phyloP scores from a whole-genome alignment of 306 rosid genomes.

The Quercus robur region DNA sequence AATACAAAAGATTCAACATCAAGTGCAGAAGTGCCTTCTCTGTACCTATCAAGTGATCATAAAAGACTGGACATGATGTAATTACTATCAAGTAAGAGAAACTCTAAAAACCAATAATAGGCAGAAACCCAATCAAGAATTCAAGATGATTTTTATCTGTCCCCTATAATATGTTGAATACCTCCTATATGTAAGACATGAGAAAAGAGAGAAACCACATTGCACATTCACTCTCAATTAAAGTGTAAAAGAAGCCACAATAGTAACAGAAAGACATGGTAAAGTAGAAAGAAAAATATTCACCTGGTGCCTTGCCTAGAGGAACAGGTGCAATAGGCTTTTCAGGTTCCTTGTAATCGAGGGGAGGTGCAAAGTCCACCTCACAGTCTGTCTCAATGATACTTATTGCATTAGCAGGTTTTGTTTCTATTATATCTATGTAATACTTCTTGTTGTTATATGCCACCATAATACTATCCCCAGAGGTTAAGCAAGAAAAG shows the following conservation, averaged over 20 bases:
- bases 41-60: not conserved
- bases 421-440: constrained; percentile 85
- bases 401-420: constrained; percentile 86
- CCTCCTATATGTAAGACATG: not conserved
- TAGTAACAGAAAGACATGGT: not conserved
- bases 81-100: not conserved
- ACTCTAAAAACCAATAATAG: not conserved
- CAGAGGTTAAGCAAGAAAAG: constrained; percentile 89
- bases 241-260: not conserved
- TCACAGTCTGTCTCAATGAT: constrained; percentile 99
- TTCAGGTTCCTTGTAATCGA: constrained; percentile 98
- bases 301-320: constrained; percentile 65
- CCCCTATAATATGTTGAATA: not conserved
- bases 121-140: not conserved
- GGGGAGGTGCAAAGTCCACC: constrained; percentile 98
- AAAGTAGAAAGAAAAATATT: constrained; percentile 2
- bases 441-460: constrained; percentile 94
- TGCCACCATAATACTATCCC: constrained; percentile 98
- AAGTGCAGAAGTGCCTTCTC: not conserved
- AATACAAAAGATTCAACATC: not conserved
- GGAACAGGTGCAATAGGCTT: constrained; percentile 47
- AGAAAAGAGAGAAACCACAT: not conserved
- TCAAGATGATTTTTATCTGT: not conserved
- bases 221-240: not conserved
- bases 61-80: not conserved